Conservation (phyloP, 768 basidiomycete genomes). For the Lanmaoa pseudosensibilis region DNA sequence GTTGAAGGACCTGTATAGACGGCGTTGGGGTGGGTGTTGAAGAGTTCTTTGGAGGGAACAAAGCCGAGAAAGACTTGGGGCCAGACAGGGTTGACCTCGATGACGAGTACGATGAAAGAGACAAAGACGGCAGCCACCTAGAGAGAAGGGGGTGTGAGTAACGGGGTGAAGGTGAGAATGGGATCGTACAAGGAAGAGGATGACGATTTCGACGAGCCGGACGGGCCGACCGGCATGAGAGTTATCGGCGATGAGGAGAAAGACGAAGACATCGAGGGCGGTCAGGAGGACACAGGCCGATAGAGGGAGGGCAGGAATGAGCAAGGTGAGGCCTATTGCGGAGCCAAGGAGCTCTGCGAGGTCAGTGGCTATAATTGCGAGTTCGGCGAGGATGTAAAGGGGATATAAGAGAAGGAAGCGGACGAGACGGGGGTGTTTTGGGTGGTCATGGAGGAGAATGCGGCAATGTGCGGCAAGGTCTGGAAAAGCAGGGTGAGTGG, state of each 20-base stretch:
- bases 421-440: constrained; percentile 37
- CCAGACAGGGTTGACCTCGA: constrained; percentile 43
- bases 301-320: constrained; percentile 49
- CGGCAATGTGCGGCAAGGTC: constrained; percentile 52
- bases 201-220: constrained; percentile 39
- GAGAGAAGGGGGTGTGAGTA: neutral
- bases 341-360: constrained; percentile 61
- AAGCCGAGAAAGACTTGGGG: constrained; percentile 42
- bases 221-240: constrained; percentile 33
- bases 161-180: neutral
- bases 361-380: constrained; percentile 58
- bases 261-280: constrained; percentile 47
- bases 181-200: constrained; percentile 33
- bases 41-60: constrained; percentile 31
- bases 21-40: constrained; percentile 41
- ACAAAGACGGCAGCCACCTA: constrained; percentile 28
- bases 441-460: constrained; percentile 45
- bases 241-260: constrained; percentile 44
- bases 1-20: constrained; percentile 32
- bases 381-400: constrained; percentile 44
- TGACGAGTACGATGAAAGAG: constrained; percentile 43
- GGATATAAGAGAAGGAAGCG: constrained; percentile 47
- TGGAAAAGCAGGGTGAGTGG: constrained; percentile 4
- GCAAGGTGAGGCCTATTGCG: constrained; percentile 56
- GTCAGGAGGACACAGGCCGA: constrained; percentile 52